Conservation (phyloP, 352 stramenopile genomes). For the Phytopythium oedochilum region DNA sequence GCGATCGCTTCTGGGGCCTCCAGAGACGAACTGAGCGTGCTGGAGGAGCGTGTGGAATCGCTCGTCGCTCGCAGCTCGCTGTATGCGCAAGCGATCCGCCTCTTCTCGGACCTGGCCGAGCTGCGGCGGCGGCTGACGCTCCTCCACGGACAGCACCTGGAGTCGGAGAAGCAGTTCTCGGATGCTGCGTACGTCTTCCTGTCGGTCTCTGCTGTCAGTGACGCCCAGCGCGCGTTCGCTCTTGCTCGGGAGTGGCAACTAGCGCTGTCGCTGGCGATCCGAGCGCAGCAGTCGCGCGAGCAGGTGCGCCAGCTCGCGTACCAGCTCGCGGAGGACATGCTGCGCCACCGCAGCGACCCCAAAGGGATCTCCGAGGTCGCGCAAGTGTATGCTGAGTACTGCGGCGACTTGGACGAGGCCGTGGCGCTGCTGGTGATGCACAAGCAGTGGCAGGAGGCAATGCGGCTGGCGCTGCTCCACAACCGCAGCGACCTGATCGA, state of each 20-base stretch:
- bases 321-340: constrained; percentile 40
- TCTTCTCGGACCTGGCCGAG: constrained; percentile 26
- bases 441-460: constrained; percentile 51
- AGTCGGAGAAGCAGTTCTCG: constrained; percentile 29
- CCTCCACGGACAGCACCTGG: constrained; percentile 46
- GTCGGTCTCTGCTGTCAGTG: constrained; percentile 25
- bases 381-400: constrained; percentile 72
- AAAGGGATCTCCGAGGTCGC: constrained; percentile 32
- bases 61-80: constrained; percentile 41
- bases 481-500: constrained; percentile 55
- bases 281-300: constrained; percentile 14
- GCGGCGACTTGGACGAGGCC: constrained; percentile 62
- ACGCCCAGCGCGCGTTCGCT: constrained; percentile 53
- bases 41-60: constrained; percentile 12
- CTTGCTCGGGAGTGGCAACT: constrained; percentile 55
- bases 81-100: constrained; percentile 39
- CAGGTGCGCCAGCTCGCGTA: constrained; percentile 43
- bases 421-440: constrained; percentile 57
- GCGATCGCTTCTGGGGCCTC: not conserved
- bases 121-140: constrained; percentile 36
- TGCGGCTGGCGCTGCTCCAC: constrained; percentile 57
- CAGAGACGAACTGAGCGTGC: constrained; percentile 5
- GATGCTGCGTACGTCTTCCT: constrained; percentile 66
- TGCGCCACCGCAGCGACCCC: constrained; percentile 26
- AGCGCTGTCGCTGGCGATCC: constrained; percentile 38